Conservation (phyloP, 1,139 yeast genomes). For the Diutina sp. region DNA sequence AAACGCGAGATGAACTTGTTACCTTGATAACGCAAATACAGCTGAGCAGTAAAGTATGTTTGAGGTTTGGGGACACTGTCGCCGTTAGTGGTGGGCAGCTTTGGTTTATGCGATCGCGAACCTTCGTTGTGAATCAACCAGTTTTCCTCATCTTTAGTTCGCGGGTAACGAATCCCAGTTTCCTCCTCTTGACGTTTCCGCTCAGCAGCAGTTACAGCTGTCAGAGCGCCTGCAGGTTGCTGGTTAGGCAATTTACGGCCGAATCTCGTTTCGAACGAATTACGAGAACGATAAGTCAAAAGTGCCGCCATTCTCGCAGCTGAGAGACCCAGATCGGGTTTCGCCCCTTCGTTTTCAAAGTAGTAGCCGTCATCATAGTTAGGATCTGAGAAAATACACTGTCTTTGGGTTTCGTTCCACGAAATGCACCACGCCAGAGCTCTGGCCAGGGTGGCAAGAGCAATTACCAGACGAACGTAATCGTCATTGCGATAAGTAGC, state of each 20-base stretch:
- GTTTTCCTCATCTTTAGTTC: slow-evolving; percentile 31
- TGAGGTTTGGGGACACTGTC: slow-evolving; percentile 36
- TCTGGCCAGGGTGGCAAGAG: slow-evolving; percentile 87
- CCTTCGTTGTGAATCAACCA: slow-evolving; percentile 36
- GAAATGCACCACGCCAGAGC: slow-evolving; percentile 98
- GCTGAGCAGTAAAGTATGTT: slow-evolving; percentile 89
- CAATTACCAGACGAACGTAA: slow-evolving; percentile 63
- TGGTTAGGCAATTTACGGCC: slow-evolving; percentile 57
- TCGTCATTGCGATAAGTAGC: slow-evolving; percentile 54
- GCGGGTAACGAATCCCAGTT: slow-evolving; percentile 17
- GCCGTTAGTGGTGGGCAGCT: slow-evolving; percentile 1
- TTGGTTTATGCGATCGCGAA: slow-evolving; percentile 3
- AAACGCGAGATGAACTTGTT: slow-evolving; percentile 78
- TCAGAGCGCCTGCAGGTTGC: slow-evolving; percentile 2
- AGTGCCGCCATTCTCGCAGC: slow-evolving; percentile 98
- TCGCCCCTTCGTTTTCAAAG: slow-evolving; percentile 46
- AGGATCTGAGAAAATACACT: slow-evolving; percentile 90
- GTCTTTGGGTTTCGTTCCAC: slow-evolving; percentile 98
- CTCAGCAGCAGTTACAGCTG: neutral
- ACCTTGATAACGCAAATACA: slow-evolving; percentile 88
- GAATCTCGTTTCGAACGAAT: slow-evolving; percentile 81
- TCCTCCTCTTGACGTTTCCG: slow-evolving; percentile 12
- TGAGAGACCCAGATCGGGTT: slow-evolving; percentile 76
- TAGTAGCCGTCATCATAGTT: slow-evolving; percentile 80
- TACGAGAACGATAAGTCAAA: slow-evolving; percentile 81